Evolutionary conservation across 1,284 basidiomycete species (phyloP).

Genomic region (Boletus semigastroideus): DNA sequence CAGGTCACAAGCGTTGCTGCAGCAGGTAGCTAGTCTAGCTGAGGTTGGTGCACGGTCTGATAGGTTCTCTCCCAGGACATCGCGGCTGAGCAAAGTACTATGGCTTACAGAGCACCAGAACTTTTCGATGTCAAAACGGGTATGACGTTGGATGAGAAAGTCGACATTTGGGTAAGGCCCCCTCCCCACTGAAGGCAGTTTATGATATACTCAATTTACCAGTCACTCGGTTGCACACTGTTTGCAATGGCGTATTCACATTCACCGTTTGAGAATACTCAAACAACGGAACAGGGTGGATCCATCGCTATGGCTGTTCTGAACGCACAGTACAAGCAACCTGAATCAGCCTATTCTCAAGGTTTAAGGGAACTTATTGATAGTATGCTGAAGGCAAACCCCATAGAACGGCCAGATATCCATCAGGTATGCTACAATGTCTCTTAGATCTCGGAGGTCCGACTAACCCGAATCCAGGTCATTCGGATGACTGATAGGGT

Average conservation of each 20-base stretch:
- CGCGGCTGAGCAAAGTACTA: slow-evolving; percentile 92
- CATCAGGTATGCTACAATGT: slow-evolving; percentile 47
- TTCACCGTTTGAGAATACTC: slow-evolving; percentile 89
- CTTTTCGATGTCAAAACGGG: slow-evolving; percentile 95
- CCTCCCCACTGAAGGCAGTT: not conserved
- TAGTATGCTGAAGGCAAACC: slow-evolving; percentile 79
- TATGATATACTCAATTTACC: slow-evolving; percentile 4
- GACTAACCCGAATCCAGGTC: slow-evolving; percentile 47
- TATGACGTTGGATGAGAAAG: slow-evolving; percentile 83
- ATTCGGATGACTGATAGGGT: slow-evolving; percentile 68
- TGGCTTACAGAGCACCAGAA: slow-evolving; percentile 95
- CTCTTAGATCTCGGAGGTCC: not conserved
- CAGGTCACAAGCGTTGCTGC: slow-evolving; percentile 81
- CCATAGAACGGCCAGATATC: slow-evolving; percentile 79
- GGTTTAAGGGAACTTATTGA: slow-evolving; percentile 81
- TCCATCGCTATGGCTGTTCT: slow-evolving; percentile 95
- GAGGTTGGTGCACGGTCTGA: not conserved
- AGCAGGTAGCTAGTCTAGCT: slow-evolving; percentile 56
- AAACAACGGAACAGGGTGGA: slow-evolving; percentile 84
- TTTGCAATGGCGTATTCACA: slow-evolving; percentile 91
- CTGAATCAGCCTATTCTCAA: slow-evolving; percentile 77
- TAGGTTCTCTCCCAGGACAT: slow-evolving; percentile 61
- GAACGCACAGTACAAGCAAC: slow-evolving; percentile 88
- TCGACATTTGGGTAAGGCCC: slow-evolving; percentile 87
- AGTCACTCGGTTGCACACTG: slow-evolving; percentile 92